Percentiles rank a stretch among this genome's conserved stretches.
Evolutionary conservation across 331 rosid genomes (phyloP).

Genomic region (Acacia pycnantha): DNA sequence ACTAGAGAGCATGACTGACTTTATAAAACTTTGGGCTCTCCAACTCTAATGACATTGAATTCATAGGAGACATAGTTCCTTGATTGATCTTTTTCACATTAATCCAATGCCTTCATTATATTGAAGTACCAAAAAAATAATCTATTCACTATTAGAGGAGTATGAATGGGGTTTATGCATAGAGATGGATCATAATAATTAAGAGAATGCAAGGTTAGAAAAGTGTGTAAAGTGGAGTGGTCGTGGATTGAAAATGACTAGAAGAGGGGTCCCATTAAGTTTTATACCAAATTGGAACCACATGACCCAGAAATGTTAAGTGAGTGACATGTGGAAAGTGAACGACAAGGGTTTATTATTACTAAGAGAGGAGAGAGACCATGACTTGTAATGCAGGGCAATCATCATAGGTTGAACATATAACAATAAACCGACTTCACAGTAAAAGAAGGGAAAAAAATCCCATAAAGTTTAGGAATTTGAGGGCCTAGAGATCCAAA

Average conservation of each 20-base stretch:
- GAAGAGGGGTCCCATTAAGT: slow-evolving; percentile 30
- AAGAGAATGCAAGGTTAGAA: neutral
- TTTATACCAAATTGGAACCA: slow-evolving; percentile 30
- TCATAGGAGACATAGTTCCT: neutral
- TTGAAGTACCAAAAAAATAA: neutral
- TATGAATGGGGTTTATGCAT: neutral
- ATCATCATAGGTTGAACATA: slow-evolving; percentile 28
- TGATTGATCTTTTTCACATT: neutral
- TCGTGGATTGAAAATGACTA: slow-evolving; percentile 22
- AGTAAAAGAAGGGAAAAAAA: neutral
- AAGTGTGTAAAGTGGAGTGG: neutral
- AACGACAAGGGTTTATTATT: slow-evolving; percentile 17
- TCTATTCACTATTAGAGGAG: neutral
- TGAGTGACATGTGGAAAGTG: slow-evolving; percentile 20
- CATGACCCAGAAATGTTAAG: slow-evolving; percentile 17
- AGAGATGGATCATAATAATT: neutral
- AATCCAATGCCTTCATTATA: neutral
- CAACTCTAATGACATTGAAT: no score
- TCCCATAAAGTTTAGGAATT: neutral
- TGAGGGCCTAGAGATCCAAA: neutral
- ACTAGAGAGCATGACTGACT: no score
- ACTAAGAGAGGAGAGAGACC: slow-evolving; percentile 4
- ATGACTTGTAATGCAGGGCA: slow-evolving; percentile 16
- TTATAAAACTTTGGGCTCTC: no score
- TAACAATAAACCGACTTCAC: slow-evolving; percentile 2